phyloP scores from a whole-genome alignment of 2,329 filamentous ascomycete species.

The Fusarium stilboides region DNA sequence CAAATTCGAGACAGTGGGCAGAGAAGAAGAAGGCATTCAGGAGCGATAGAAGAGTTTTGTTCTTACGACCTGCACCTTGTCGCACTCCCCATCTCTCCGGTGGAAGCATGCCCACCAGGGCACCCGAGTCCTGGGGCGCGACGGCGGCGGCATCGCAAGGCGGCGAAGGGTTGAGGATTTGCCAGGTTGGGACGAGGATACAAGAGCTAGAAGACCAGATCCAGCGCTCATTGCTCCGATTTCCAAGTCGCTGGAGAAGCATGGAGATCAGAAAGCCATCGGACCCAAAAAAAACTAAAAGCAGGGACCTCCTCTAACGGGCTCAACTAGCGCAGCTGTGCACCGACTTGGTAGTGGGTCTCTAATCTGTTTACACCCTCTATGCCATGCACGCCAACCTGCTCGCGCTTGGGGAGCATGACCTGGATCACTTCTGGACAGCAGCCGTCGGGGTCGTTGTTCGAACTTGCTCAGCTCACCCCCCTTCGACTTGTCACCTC shows the following conservation, averaged over 20 bases:
- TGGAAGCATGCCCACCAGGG: slow-evolving; percentile 31
- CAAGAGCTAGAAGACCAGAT: slow-evolving; percentile 49
- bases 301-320: slow-evolving; percentile 49
- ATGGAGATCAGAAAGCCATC: slow-evolving; percentile 52
- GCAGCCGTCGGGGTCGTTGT: neutral
- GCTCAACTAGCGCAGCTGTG: slow-evolving; percentile 16
- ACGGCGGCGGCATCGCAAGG: slow-evolving; percentile 33
- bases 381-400: neutral
- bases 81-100: neutral
- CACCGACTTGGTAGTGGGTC: neutral
- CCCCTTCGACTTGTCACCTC: slow-evolving; percentile 3
- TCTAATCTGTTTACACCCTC: slow-evolving; percentile 1
- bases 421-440: neutral
- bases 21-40: slow-evolving; percentile 36
- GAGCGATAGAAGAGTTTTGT: slow-evolving; percentile 35
- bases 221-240: slow-evolving; percentile 55
- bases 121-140: slow-evolving; percentile 38
- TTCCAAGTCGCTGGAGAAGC: slow-evolving; percentile 46
- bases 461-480: slow-evolving; percentile 11
- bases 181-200: slow-evolving; percentile 37
- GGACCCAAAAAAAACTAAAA: slow-evolving; percentile 38
- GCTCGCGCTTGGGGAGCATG: neutral
- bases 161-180: slow-evolving; percentile 37
- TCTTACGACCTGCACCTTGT: neutral
- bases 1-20: slow-evolving; percentile 22